Conservation (phyloP, 2,329 filamentous ascomycete genomes). For the Botrytis elliptica region DNA sequence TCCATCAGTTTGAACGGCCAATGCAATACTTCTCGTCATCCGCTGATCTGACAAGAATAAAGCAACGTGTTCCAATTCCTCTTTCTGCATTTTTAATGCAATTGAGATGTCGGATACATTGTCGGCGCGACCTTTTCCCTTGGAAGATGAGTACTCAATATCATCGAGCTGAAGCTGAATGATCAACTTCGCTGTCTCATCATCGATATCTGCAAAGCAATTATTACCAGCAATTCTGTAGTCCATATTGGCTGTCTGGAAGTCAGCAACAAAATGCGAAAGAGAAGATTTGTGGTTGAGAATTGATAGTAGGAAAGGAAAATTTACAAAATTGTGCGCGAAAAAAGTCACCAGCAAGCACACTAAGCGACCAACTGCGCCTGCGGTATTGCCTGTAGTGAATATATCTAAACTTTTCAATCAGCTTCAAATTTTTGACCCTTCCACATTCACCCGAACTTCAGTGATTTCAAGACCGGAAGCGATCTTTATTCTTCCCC, state of each 20-base stretch:
- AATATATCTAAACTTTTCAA: not conserved
- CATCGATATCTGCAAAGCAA: conserved; percentile 23
- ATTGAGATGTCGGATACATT: conserved; percentile 24
- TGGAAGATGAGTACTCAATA: conserved; percentile 1
- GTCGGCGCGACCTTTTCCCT: conserved; percentile 23
- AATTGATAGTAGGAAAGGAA: not conserved
- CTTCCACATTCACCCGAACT: not conserved
- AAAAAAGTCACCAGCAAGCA: not conserved
- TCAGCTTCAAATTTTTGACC: not conserved
- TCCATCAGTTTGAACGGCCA: conserved; percentile 29
- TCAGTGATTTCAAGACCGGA: no score
- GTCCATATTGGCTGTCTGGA: not conserved
- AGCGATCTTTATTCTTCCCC: no score
- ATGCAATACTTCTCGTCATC: conserved; percentile 32
- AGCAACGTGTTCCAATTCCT: conserved; percentile 24
- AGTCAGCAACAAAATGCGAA: not conserved
- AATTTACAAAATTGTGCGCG: not conserved
- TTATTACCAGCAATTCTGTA: not conserved
- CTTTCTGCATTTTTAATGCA: conserved; percentile 24
- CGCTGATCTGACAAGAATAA: conserved; percentile 24
- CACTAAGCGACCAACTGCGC: not conserved
- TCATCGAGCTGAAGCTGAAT: conserved; percentile 34
- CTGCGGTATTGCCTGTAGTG: not conserved
- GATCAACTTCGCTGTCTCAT: conserved; percentile 27
- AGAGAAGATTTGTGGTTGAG: not conserved